A percentile compares a stretch with the other conserved stretches of the same genome.
These are phyloP conservation scores for Apium graveolens DNA, from an alignment of 129 eudicot genomes.

Conservation along the genomic window DNA sequence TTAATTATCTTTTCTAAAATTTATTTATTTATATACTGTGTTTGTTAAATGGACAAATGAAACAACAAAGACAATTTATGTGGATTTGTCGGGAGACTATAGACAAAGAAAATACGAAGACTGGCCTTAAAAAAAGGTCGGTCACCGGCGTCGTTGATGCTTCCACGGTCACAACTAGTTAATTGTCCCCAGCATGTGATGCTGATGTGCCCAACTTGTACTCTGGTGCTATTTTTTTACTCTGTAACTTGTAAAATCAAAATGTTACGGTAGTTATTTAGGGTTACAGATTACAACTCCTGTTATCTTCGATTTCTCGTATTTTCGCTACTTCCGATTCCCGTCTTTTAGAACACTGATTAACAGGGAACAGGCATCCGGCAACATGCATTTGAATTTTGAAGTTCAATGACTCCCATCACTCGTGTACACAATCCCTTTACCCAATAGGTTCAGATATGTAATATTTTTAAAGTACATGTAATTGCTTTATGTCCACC, in stretches of 20 bases:
- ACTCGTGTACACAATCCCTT: neutral
- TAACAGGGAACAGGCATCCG: no score
- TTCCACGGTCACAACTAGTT: conserved; percentile 10
- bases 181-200: conserved; percentile 24
- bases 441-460: neutral
- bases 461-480: no score
- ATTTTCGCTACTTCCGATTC: no score
- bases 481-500: neutral
- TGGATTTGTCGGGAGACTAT: neutral
- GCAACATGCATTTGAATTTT: neutral
- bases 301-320: no score
- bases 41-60: neutral
- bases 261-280: neutral
- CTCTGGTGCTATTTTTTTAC: neutral
- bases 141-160: conserved; percentile 34
- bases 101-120: neutral
- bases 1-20: no score
- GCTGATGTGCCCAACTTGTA: conserved; percentile 13
- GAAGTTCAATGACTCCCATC: neutral
- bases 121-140: neutral
- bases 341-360: no score
- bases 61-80: neutral
- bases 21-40: no score
- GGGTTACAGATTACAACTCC: no score
- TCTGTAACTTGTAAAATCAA: neutral